phyloP scores from a whole-genome alignment of 768 basidiomycete species.

The Rhizopogon vinicolor region DNA sequence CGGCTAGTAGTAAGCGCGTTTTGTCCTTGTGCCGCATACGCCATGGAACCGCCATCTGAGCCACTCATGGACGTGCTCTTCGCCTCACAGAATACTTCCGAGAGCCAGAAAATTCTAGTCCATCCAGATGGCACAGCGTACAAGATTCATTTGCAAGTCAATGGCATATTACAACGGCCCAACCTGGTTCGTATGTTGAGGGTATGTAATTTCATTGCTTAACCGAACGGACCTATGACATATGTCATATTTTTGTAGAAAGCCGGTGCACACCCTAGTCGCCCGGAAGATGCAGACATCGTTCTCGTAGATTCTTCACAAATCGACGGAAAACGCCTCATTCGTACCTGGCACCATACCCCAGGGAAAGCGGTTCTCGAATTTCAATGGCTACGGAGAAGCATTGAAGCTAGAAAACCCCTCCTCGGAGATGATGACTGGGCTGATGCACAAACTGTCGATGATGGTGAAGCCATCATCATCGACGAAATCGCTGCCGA shows the following conservation, averaged over 20 bases:
- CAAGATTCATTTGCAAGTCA: constrained; percentile 54
- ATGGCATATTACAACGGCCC: constrained; percentile 44
- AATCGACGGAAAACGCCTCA: constrained; percentile 48
- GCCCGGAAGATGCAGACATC: constrained; percentile 48
- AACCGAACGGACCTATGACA: not conserved
- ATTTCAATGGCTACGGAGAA: constrained; percentile 48
- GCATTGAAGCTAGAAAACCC: constrained; percentile 36
- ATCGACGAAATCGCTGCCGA: constrained; percentile 30
- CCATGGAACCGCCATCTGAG: not conserved
- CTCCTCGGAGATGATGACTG: constrained; percentile 47
- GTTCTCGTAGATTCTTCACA: constrained; percentile 56
- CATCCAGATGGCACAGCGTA: constrained; percentile 38
- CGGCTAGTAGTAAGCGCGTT: no score
- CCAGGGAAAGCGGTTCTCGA: constrained; percentile 44
- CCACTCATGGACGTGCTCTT: constrained; percentile 1
- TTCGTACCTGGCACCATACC: constrained; percentile 55
- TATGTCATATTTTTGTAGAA: constrained; percentile 31
- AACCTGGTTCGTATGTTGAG: constrained; percentile 47
- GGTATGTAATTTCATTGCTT: constrained; percentile 27
- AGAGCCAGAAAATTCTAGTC: constrained; percentile 30
- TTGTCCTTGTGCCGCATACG: not conserved
- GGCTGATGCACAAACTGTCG: constrained; percentile 37
- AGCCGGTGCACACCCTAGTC: constrained; percentile 50
- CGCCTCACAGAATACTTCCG: constrained; percentile 1
- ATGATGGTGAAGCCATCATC: constrained; percentile 28